Evolutionary conservation across 2,329 filamentous ascomycete species (phyloP), one percentile per base, ranked within the genome.

Genomic region (Trichophyton rubrum): DNA sequence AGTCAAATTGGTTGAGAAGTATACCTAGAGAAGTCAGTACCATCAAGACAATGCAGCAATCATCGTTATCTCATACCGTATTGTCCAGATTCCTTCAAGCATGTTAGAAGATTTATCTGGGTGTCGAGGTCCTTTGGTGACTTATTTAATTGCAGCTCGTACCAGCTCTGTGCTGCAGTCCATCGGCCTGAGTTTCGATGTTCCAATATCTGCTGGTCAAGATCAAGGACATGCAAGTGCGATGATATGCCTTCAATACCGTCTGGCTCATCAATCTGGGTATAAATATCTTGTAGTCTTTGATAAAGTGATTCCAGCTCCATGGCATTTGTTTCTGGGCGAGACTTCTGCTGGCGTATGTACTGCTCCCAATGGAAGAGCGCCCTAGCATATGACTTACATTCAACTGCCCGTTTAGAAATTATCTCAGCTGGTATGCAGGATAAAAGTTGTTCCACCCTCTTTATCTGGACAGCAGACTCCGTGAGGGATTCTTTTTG

Each of bases 111-210:
- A 67, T 95, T 88, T 61, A 89, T 79, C 70, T 96, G 91, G 11
- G 88, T 80, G 61, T 95, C 87, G 17, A 82, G 71, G 69, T 95
- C 86, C 59, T 86, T 79, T 0, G 92, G 91, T 53, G 87, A 81
- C 67, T 93, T 85, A 2, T 88, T 86, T 38, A 97, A 79, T 64
- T 91, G 86, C 65, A 96, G 85, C 71, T 99, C 91, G 72, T 96
- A 97, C 93, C 95, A 99, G 64, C 89, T 95, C 74, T 97, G 93
- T 24, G 91, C 93, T 58, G 92, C 89, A 15, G 89, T 86, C 91
- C 93, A 99, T 64, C 91, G 82, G 3, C 93, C 93, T 20, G 91
- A 89, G 72, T 96, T 97, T 61, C 88, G 85, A 74, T 99, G 90
- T 67, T 95, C 90, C 60, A 96, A 79, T 35, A 96, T 87, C 70